Percentiles rank a stretch among this genome's conserved stretches.
phyloP scores from a whole-genome alignment of 2,329 filamentous ascomycete species.

The Verticillium nonalfalfae region DNA sequence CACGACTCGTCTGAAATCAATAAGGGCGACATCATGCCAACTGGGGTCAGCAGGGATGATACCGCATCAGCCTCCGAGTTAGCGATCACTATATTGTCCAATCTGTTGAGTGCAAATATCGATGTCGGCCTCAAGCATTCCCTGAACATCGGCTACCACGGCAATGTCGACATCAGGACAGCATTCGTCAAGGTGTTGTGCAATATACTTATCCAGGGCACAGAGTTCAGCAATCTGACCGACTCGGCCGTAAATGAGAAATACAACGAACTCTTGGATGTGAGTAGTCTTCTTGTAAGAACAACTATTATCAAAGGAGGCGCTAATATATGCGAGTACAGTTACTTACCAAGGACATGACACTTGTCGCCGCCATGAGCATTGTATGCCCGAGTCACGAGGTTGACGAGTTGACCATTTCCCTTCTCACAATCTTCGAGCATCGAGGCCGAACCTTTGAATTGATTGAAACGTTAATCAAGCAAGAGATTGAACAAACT shows the following conservation, averaged over 20 bases:
- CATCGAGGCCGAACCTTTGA: constrained; percentile 57
- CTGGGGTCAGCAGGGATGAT: constrained; percentile 38
- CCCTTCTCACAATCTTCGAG: constrained; percentile 64
- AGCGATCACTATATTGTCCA: constrained; percentile 61
- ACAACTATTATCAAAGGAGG: constrained; percentile 4
- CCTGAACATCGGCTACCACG: constrained; percentile 63
- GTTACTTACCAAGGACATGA: constrained; percentile 57
- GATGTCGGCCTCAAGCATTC: constrained; percentile 67
- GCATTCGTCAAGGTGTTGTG: constrained; percentile 65
- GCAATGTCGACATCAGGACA: constrained; percentile 62
- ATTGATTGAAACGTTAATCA: constrained; percentile 59
- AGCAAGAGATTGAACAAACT: constrained; percentile 63
- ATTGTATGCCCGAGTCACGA: constrained; percentile 61
- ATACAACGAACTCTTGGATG: constrained; percentile 59
- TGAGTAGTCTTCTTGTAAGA: constrained; percentile 18
- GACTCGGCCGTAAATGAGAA: constrained; percentile 63
- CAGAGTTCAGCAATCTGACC: constrained; percentile 63
- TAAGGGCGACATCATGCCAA: constrained; percentile 30
- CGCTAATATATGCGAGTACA: constrained; percentile 16
- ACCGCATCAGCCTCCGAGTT: constrained; percentile 51
- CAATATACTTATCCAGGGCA: constrained; percentile 66
- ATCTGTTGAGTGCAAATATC: constrained; percentile 64
- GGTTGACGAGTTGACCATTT: constrained; percentile 63
- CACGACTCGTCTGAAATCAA: constrained; percentile 41
- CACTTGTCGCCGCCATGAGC: constrained; percentile 57